A percentile compares a stretch with the other conserved stretches of the same genome.
Conservation (phyloP, 371 early-diverging fungal species). For the Mortierella sp. region DNA sequence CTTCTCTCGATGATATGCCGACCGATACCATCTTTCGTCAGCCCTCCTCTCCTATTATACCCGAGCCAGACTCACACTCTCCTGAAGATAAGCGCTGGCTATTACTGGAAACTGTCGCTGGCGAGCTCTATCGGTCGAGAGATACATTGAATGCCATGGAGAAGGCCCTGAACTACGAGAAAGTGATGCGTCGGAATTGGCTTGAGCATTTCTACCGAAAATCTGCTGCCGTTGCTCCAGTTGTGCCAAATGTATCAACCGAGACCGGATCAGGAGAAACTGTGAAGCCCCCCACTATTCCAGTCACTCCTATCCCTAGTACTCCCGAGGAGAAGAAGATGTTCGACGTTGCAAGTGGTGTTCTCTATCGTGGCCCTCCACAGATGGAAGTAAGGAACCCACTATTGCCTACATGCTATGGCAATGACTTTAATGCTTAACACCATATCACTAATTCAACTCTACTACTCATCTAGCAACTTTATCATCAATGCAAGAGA, state of each 20-base stretch:
- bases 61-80: slow-evolving; percentile 27
- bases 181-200: slow-evolving; percentile 35
- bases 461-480: slow-evolving; percentile 6
- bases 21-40: slow-evolving; percentile 48
- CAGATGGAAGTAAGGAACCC: slow-evolving; percentile 30
- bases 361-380: slow-evolving; percentile 26
- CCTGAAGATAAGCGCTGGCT: slow-evolving; percentile 38
- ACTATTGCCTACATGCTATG: not conserved
- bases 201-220: slow-evolving; percentile 24
- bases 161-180: slow-evolving; percentile 35
- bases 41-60: slow-evolving; percentile 48
- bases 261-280: not conserved
- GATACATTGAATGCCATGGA: slow-evolving; percentile 32
- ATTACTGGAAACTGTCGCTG: slow-evolving; percentile 38
- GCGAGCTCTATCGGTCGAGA: slow-evolving; percentile 41
- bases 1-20: slow-evolving; percentile 35
- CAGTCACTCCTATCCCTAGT: slow-evolving; percentile 10
- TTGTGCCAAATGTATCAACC: not conserved
- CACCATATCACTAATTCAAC: not conserved
- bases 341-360: slow-evolving; percentile 25
- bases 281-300: not conserved
- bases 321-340: slow-evolving; percentile 25
- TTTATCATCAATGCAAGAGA: slow-evolving; percentile 42
- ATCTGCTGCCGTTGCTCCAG: not conserved
- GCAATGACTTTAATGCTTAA: not conserved